Evolutionary conservation across 23 red algal species (phyloP).

Genomic region (Gracilaria gracilis): DNA sequence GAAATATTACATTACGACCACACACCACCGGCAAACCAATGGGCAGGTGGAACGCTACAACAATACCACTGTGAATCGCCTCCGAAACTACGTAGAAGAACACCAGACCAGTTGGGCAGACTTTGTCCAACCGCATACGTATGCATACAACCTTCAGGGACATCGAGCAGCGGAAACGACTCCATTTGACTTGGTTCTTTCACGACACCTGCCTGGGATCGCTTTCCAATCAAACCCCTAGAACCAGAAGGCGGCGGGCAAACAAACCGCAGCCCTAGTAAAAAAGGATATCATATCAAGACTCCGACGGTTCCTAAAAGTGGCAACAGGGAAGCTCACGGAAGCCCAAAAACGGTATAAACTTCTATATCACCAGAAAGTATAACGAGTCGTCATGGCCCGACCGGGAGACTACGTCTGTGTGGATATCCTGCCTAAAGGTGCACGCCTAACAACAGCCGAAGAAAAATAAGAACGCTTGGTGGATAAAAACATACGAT

Average conservation of each 20-base stretch:
- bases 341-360: background rate
- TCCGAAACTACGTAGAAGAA: slow-evolving; percentile 32
- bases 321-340: background rate
- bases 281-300: background rate
- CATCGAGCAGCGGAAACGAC: background rate
- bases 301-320: background rate
- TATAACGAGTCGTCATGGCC: background rate
- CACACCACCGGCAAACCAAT: slow-evolving; percentile 34
- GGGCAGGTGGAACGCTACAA: slow-evolving; percentile 43
- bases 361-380: background rate
- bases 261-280: background rate
- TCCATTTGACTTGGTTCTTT: slow-evolving; percentile 16
- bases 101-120: slow-evolving; percentile 30
- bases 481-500: background rate
- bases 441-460: background rate
- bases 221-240: background rate
- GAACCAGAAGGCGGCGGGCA: too few relatives aligned
- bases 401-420: background rate
- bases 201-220: background rate
- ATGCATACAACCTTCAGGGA: slow-evolving; percentile 45
- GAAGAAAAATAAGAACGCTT: background rate
- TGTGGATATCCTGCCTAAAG: background rate
- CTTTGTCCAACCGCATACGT: background rate
- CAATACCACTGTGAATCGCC: background rate
- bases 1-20: slow-evolving; percentile 15